Conservation (phyloP, 768 basidiomycete species). For the Mycena amicta region DNA sequence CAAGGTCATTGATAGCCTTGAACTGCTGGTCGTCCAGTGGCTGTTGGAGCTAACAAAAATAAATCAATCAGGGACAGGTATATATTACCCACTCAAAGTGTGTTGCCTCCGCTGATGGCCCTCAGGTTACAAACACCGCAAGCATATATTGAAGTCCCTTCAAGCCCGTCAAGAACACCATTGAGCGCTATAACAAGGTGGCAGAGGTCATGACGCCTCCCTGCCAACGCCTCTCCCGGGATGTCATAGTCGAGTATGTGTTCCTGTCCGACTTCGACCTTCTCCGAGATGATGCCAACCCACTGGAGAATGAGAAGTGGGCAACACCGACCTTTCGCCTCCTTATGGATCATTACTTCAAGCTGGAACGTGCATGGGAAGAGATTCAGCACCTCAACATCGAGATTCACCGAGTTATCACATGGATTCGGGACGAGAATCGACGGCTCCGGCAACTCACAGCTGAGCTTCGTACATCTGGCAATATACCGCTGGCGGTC, state of each 20-base stretch:
- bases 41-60: constrained; percentile 26
- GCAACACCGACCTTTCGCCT: not conserved
- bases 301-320: not conserved
- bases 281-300: constrained; percentile 9
- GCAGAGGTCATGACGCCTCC: constrained; percentile 8
- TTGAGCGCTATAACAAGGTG: no score
- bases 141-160: constrained; percentile 25
- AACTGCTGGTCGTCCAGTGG: constrained; percentile 15
- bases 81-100: not conserved
- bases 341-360: not conserved
- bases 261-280: constrained; percentile 29
- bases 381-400: no score
- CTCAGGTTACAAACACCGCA: constrained; percentile 24
- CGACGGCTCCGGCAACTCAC: not conserved
- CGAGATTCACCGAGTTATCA: not conserved
- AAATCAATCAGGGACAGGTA: constrained; percentile 23
- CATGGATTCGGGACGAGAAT: not conserved
- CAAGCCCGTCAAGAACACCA: constrained; percentile 20
- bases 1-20: constrained; percentile 11
- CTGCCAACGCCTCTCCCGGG: constrained; percentile 20
- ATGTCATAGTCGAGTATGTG: constrained; percentile 26
- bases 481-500: not conserved
- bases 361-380: not conserved
- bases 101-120: no score
- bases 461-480: not conserved